Evolutionary conservation across 139 green algal species (phyloP).

Genomic region (Picochlorum sp.): DNA sequence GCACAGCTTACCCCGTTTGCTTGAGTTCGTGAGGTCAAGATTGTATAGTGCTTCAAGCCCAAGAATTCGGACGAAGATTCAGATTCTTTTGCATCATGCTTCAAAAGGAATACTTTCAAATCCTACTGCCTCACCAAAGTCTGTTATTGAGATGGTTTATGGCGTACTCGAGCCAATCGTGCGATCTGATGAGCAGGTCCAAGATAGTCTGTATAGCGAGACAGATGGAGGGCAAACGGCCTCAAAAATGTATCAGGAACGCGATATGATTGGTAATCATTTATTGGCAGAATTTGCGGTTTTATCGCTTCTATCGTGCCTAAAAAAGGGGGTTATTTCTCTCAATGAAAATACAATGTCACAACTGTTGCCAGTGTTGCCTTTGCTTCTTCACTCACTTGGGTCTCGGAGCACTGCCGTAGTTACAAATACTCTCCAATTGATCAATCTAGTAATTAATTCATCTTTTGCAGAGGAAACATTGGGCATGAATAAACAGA

Average conservation of each 20-base stretch:
- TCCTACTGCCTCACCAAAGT: constrained; percentile 33
- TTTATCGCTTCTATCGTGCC: constrained; percentile 39
- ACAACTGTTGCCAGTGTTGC: constrained; percentile 50
- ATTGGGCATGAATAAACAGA: no score
- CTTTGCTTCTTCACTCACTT: constrained; percentile 66
- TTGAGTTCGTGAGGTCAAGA: constrained; percentile 17
- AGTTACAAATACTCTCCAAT: no score
- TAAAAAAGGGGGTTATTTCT: constrained; percentile 38
- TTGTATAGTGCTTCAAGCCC: constrained; percentile 43
- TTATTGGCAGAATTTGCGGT: constrained; percentile 75
- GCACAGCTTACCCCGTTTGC: constrained; percentile 26
- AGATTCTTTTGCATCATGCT: constrained; percentile 55
- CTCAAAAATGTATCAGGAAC: no score
- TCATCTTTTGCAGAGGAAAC: no score
- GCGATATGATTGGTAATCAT: no score
- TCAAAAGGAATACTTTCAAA: constrained; percentile 56
- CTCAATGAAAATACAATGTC: constrained; percentile 15
- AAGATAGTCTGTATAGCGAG: neutral
- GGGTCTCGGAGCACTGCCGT: no score
- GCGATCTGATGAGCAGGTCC: constrained; percentile 16
- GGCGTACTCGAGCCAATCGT: constrained; percentile 10
- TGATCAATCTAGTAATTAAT: no score
- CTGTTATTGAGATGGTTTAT: constrained; percentile 53
- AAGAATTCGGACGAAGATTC: constrained; percentile 48
- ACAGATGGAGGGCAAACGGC: no score